Conservation (phyloP, 495 filamentous ascomycete species). For the Neurospora sp. region DNA sequence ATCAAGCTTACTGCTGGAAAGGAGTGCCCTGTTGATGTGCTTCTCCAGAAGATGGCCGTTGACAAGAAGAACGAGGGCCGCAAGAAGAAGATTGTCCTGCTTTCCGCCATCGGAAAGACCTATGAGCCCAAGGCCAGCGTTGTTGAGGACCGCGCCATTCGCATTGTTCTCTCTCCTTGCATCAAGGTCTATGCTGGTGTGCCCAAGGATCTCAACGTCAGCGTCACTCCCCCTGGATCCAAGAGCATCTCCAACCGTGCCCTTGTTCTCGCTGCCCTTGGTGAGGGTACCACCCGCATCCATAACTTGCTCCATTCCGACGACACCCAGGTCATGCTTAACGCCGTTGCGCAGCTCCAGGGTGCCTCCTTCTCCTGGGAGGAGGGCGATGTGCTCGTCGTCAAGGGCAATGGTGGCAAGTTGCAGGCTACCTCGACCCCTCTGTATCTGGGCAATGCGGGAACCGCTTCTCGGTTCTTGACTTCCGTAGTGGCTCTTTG, state of each 20-base stretch:
- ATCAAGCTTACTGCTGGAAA: constrained; percentile 77
- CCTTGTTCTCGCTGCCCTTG: constrained; percentile 83
- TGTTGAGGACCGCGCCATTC: constrained; percentile 77
- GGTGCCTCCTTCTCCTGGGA: constrained; percentile 96
- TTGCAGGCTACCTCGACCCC: constrained; percentile 64
- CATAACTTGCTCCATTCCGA: constrained; percentile 91
- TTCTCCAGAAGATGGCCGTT: constrained; percentile 87
- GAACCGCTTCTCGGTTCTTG: constrained; percentile 90
- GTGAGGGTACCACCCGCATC: constrained; percentile 75
- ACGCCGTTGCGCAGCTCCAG: constrained; percentile 67
- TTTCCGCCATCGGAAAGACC: constrained; percentile 81
- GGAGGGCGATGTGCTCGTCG: constrained; percentile 79
- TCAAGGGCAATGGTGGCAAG: constrained; percentile 80
- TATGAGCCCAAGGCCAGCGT: constrained; percentile 78
- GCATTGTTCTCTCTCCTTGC: constrained; percentile 72
- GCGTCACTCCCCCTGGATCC: constrained; percentile 83
- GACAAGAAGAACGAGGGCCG: constrained; percentile 98
- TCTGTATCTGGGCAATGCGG: constrained; percentile 92
- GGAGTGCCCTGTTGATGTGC: constrained; percentile 78
- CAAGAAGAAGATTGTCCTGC: constrained; percentile 94
- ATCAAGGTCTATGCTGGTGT: constrained; percentile 64
- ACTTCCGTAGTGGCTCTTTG: constrained; percentile 87
- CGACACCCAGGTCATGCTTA: constrained; percentile 94
- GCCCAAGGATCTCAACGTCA: constrained; percentile 49
- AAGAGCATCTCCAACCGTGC: constrained; percentile 98